These are phyloP conservation scores for Vanrija sp. DNA, from an alignment of 1,284 basidiomycete genomes.

Conservation along the genomic window DNA sequence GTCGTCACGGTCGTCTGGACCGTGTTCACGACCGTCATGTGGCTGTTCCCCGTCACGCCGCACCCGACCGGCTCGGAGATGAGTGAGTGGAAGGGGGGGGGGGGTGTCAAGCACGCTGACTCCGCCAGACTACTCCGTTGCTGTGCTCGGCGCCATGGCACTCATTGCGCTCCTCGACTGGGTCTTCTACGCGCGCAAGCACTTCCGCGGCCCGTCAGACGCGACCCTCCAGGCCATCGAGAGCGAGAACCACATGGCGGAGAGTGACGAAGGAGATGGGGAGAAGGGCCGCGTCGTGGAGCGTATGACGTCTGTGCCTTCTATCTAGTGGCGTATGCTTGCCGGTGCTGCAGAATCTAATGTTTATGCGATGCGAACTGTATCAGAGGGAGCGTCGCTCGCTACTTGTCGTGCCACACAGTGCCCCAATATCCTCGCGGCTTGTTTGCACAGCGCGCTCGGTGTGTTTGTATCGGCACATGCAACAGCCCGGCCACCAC, in stretches of 20 bases:
- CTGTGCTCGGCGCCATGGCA: conserved; percentile 11
- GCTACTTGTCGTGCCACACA: no score
- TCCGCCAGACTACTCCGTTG: conserved; percentile 10
- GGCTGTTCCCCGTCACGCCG: conserved; percentile 15
- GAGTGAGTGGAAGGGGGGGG: neutral
- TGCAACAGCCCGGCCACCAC: no score
- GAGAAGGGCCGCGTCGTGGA: no score
- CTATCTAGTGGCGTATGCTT: no score
- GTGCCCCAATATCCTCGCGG: no score
- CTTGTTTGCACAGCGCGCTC: no score
- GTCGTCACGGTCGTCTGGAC: conserved; percentile 7
- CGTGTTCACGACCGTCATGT: conserved; percentile 11
- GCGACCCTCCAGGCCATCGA: conserved; percentile 9
- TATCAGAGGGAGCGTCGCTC: no score
- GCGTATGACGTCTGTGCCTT: no score
- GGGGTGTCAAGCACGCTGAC: neutral
- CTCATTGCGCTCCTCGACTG: conserved; percentile 10
- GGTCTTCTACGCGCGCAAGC: conserved; percentile 13
- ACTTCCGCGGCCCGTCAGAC: conserved; percentile 9
- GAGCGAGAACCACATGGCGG: neutral
- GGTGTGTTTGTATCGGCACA: no score
- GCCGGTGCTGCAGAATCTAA: no score
- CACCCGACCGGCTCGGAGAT: conserved; percentile 7
- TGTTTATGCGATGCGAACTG: no score
- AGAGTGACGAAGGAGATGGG: neutral